phyloP scores from a whole-genome alignment of 2,329 filamentous ascomycete genomes.

The Seiridium unicorne region DNA sequence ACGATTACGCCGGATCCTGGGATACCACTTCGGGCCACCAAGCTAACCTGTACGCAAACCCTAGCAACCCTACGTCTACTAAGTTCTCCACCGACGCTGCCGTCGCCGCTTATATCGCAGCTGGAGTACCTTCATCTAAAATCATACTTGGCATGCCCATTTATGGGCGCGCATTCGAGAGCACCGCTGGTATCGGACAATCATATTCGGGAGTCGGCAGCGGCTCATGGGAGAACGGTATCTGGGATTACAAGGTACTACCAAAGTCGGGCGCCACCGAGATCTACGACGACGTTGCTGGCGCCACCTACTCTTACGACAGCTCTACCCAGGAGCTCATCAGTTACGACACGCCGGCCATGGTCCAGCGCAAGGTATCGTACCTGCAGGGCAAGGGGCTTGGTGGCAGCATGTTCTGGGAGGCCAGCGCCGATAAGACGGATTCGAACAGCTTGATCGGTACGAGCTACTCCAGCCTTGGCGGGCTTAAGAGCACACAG shows the following conservation, averaged over 20 bases:
- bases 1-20: slow-evolving; percentile 73
- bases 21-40: slow-evolving; percentile 62
- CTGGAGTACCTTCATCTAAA: slow-evolving; percentile 62
- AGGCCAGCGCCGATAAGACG: slow-evolving; percentile 66
- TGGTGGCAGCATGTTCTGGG: slow-evolving; percentile 85
- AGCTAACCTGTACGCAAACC: slow-evolving; percentile 65
- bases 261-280: slow-evolving; percentile 61
- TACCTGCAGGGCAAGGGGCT: slow-evolving; percentile 64
- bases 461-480: slow-evolving; percentile 39
- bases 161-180: slow-evolving; percentile 71
- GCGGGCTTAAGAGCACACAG: slow-evolving; percentile 35
- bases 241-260: slow-evolving; percentile 81
- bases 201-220: slow-evolving; percentile 61
- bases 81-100: slow-evolving; percentile 69
- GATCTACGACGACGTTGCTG: slow-evolving; percentile 52
- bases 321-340: slow-evolving; percentile 58
- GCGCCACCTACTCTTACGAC: slow-evolving; percentile 73
- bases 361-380: slow-evolving; percentile 59
- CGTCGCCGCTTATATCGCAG: slow-evolving; percentile 61
- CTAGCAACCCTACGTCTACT: slow-evolving; percentile 54
- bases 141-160: slow-evolving; percentile 78
- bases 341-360: slow-evolving; percentile 66
- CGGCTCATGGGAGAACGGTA: slow-evolving; percentile 70
- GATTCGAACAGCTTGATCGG: slow-evolving; percentile 60
- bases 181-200: slow-evolving; percentile 63